Base-by-base conservation (phyloP, 257 asterid species). In the Jacaranda mimosifolia region DNA sequence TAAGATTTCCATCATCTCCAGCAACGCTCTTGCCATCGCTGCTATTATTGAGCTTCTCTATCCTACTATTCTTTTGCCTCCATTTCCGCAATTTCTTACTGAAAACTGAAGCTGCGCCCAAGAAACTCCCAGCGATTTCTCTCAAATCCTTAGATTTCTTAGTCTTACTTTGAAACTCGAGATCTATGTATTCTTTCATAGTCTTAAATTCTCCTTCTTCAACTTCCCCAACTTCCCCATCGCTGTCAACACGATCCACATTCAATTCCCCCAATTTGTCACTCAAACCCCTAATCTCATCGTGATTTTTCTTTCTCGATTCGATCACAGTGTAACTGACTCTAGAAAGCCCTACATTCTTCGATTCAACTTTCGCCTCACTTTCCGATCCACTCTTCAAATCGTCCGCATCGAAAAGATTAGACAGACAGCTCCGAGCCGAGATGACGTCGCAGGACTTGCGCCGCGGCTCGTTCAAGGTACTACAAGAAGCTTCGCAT, bases 111-210 rank as follows among this genome's bases (percentile, higher is more conserved):
- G 98, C 91, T 8, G 90, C 95, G 55, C 91, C 97, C 62, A 79
- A 67, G 74, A 93, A 72, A 80, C 80, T 93, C 75, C 90, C 96
- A 36, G 96, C 91, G 9, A 92, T 77, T 60, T 83, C 94, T 67
- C 70, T 90, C 53, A 87, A 78, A 79, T 92, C 96, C 85, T 86
- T 91, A 3, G 87, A 74, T 72, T 87, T 93, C 74, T 87, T 86
- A 43, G 43, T 75, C 89, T 87, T 91, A 10, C 48, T 77, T 21
- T 76, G 86, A 53, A 85, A 80, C 79, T 93, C 99, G 40, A 96
- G 94, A 89, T 96, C 98, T 82, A 96, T 93, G 80, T 78, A 81
- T 71, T 96, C 99, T 63, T 93, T 94, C 98, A 96, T 93, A 3
- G 99, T 88, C 90, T 85, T 96, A n/a, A 72, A 80, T 21, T 90